Percentiles rank a stretch among this genome's conserved stretches.
Evolutionary conservation across 352 stramenopile genomes (phyloP).

Genomic region (Albugo laibachii): DNA sequence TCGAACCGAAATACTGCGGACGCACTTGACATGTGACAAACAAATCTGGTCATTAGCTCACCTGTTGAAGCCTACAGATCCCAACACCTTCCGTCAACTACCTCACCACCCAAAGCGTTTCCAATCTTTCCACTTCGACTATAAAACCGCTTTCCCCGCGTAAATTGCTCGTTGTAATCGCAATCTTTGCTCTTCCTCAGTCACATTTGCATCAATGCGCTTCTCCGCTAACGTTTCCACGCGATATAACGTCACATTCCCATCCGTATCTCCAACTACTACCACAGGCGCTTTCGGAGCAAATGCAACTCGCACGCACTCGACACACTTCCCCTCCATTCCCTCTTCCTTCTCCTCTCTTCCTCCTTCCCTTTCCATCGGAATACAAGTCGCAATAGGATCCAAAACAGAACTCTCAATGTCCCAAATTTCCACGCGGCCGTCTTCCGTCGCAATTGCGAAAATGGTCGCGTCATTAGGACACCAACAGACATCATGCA

Average conservation of each 20-base stretch:
- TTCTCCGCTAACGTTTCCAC: constrained; percentile 19
- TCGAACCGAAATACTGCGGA: too few relatives aligned
- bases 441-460: constrained; percentile 69
- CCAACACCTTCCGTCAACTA: too few relatives aligned
- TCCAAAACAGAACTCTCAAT: constrained; percentile 68
- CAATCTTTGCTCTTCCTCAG: constrained; percentile 28
- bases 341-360: not conserved
- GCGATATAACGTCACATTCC: constrained; percentile 55
- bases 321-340: constrained; percentile 3
- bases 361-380: constrained; percentile 17
- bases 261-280: constrained; percentile 52
- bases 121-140: too few relatives aligned
- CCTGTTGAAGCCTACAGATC: too few relatives aligned
- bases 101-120: too few relatives aligned
- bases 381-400: constrained; percentile 57
- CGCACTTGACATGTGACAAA: too few relatives aligned
- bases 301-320: constrained; percentile 57
- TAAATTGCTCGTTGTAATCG: constrained; percentile 26
- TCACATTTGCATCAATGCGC: constrained; percentile 6
- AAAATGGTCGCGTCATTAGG: constrained; percentile 69
- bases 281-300: constrained; percentile 45
- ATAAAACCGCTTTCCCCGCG: constrained; percentile 15
- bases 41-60: too few relatives aligned
- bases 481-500: constrained; percentile 76
- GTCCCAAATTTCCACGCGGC: constrained; percentile 84